Conservation (phyloP, 345 rosid species). For the Jatropha curcas region DNA sequence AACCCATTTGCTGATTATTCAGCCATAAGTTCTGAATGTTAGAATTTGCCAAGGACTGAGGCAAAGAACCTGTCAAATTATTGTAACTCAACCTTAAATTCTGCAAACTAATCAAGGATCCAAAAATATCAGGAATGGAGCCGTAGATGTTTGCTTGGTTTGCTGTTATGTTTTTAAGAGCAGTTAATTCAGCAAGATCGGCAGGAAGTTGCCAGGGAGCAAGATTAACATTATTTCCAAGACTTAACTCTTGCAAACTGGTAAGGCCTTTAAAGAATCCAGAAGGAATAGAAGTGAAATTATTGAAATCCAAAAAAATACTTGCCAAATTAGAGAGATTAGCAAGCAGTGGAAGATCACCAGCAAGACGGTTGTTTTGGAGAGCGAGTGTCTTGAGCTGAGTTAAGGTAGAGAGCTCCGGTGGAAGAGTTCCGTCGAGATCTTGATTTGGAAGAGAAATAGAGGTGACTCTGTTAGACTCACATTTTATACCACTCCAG, state of each 20-base stretch:
- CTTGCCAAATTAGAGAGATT: slow-evolving; percentile 45
- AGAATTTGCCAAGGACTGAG: slow-evolving; percentile 54
- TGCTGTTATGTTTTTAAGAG: slow-evolving; percentile 42
- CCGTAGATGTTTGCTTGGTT: slow-evolving; percentile 48
- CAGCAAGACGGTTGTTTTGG: slow-evolving; percentile 59
- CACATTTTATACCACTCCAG: slow-evolving; percentile 64
- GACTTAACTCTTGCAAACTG: slow-evolving; percentile 46
- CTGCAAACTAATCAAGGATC: slow-evolving; percentile 47
- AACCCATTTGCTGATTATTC: slow-evolving; percentile 60
- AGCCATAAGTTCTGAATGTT: slow-evolving; percentile 61
- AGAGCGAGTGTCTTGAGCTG: slow-evolving; percentile 46
- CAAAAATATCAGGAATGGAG: slow-evolving; percentile 62
- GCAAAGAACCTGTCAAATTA: slow-evolving; percentile 67
- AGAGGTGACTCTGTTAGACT: slow-evolving; percentile 45
- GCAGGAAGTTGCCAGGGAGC: slow-evolving; percentile 63
- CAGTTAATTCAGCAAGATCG: slow-evolving; percentile 48
- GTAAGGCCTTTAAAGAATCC: slow-evolving; percentile 67
- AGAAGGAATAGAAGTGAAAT: slow-evolving; percentile 52
- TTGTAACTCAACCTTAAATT: slow-evolving; percentile 68
- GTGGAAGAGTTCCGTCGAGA: slow-evolving; percentile 52
- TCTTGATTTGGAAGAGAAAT: slow-evolving; percentile 41
- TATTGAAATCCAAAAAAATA: slow-evolving; percentile 50
- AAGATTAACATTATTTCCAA: slow-evolving; percentile 40
- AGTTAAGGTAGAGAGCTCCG: slow-evolving; percentile 56
- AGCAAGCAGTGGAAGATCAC: slow-evolving; percentile 63